Percentiles rank a stretch among this genome's conserved stretches.
Conservation (phyloP, 176 grass and related monocot species). For the Phragmites australis region DNA sequence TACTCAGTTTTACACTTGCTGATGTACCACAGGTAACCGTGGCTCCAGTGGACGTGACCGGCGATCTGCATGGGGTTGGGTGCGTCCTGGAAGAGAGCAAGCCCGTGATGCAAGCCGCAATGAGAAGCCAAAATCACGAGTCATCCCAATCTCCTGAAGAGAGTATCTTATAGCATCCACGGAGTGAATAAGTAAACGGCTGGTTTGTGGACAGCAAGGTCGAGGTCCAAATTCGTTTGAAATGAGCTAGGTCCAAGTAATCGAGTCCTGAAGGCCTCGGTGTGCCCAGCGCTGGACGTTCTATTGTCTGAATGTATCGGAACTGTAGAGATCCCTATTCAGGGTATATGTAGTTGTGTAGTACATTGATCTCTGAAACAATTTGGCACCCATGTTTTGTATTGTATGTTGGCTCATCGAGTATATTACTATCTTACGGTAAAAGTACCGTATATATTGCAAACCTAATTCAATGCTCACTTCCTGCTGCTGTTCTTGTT, state of each 20-base stretch:
- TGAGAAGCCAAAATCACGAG: slow-evolving; percentile 31
- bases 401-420: neutral
- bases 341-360: neutral
- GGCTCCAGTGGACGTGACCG: slow-evolving; percentile 10
- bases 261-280: neutral
- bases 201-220: neutral
- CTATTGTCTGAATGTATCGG: neutral
- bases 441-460: neutral
- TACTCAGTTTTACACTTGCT: neutral
- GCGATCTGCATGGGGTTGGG: slow-evolving; percentile 25
- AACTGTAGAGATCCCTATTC: neutral
- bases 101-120: slow-evolving; percentile 25
- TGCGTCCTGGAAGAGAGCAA: slow-evolving; percentile 46
- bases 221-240: slow-evolving; percentile 14
- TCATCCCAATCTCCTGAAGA: slow-evolving; percentile 48
- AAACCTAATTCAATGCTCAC: neutral
- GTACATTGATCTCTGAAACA: neutral
- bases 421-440: neutral
- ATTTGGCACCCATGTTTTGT: neutral
- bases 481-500: neutral
- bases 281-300: neutral
- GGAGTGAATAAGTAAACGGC: slow-evolving; percentile 16
- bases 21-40: slow-evolving; percentile 17
- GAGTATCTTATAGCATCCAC: neutral
- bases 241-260: neutral